These are phyloP conservation scores for Ogataea hybrid DNA, from an alignment of 1,139 yeast species.

Conservation along the genomic window DNA sequence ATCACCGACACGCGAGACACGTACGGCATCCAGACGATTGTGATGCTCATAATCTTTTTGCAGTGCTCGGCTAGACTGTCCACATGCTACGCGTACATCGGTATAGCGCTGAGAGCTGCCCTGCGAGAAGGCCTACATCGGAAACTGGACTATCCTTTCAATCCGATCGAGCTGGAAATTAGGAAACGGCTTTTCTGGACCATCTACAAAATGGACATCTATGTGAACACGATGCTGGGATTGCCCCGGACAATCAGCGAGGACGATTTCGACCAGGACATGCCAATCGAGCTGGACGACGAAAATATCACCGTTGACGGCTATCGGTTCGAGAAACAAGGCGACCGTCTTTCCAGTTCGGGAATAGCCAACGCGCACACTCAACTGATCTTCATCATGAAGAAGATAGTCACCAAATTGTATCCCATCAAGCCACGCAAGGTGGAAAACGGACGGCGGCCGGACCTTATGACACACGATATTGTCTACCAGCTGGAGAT, in stretches of 20 bases:
- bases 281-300: slow-evolving; percentile 84
- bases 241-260: slow-evolving; percentile 73
- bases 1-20: slow-evolving; percentile 59
- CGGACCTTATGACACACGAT: slow-evolving; percentile 43
- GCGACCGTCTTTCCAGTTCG: slow-evolving; percentile 59
- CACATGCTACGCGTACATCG: slow-evolving; percentile 88
- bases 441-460: slow-evolving; percentile 21
- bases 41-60: slow-evolving; percentile 69
- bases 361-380: slow-evolving; percentile 90
- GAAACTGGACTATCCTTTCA: slow-evolving; percentile 61
- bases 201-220: slow-evolving; percentile 87
- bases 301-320: slow-evolving; percentile 74
- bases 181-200: slow-evolving; percentile 86
- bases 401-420: slow-evolving; percentile 51
- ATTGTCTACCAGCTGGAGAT: slow-evolving; percentile 72
- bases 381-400: slow-evolving; percentile 58
- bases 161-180: slow-evolving; percentile 83
- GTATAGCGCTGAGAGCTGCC: slow-evolving; percentile 88
- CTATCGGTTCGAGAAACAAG: slow-evolving; percentile 40
- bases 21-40: slow-evolving; percentile 72
- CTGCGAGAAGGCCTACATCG: slow-evolving; percentile 86
- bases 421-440: slow-evolving; percentile 50
- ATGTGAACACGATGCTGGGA: slow-evolving; percentile 86
- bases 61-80: slow-evolving; percentile 90
- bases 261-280: slow-evolving; percentile 85